Evolutionary conservation across 371 early-diverging fungal species (phyloP).

Genomic region (Circinella umbellata): DNA sequence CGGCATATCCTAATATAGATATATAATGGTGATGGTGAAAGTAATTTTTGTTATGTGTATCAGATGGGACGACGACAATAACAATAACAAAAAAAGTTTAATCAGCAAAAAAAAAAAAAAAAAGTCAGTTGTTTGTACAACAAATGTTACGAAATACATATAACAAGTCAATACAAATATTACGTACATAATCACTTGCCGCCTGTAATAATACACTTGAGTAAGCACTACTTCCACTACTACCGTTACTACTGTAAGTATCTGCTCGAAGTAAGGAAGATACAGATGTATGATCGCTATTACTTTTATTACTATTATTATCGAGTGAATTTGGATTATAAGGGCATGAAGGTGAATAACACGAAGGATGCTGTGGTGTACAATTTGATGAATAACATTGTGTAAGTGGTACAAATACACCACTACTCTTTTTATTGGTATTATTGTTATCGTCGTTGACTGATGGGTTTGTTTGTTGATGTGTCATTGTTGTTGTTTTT

Average conservation of each 20-base stretch:
- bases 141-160: not conserved
- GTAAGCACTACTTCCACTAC: not conserved
- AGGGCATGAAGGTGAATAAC: constrained; percentile 44
- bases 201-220: not conserved
- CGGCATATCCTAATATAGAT: constrained; percentile 12
- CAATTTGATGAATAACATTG: constrained; percentile 41
- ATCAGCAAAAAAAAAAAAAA: too few species aligned
- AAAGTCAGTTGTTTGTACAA: not conserved
- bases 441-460: too few species aligned
- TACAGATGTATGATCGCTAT: not conserved
- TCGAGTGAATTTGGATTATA: constrained; percentile 15
- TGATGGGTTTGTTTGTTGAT: too few species aligned
- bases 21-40: constrained; percentile 18
- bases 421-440: constrained; percentile 10
- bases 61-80: not conserved
- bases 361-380: constrained; percentile 16
- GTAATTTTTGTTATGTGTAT: not conserved
- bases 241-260: not conserved
- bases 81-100: constrained; percentile 10
- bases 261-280: not conserved
- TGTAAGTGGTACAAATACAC: constrained; percentile 36
- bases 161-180: not conserved
- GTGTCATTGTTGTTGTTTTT: too few species aligned
- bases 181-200: constrained; percentile 11
- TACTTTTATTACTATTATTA: not conserved